These are phyloP conservation scores for Colletotrichum siamense DNA, from an alignment of 2,329 filamentous ascomycete genomes.

Conservation along the genomic window DNA sequence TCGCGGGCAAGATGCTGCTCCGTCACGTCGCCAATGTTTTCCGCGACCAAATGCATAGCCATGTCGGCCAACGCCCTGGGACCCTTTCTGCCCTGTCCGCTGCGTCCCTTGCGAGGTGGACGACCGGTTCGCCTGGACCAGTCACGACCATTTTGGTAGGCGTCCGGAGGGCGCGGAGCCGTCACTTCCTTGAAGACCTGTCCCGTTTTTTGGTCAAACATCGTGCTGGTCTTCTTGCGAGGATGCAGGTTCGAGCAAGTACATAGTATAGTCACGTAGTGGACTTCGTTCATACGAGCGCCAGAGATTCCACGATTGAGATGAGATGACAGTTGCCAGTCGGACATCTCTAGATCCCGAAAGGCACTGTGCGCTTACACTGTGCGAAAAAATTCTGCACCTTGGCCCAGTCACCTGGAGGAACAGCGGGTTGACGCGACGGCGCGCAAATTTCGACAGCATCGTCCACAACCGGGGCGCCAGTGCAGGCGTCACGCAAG, in stretches of 20 bases:
- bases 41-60: constrained; percentile 39
- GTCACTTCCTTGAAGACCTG: constrained; percentile 44
- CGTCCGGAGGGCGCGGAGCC: constrained; percentile 30
- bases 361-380: not conserved
- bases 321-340: not conserved
- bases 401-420: not conserved
- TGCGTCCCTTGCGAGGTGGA: constrained; percentile 27
- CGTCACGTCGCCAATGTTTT: constrained; percentile 40
- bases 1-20: constrained; percentile 34
- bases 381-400: not conserved
- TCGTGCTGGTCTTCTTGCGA: constrained; percentile 10
- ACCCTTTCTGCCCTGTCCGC: constrained; percentile 30
- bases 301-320: not conserved
- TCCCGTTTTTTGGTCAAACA: constrained; percentile 38
- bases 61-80: constrained; percentile 44
- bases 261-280: not conserved
- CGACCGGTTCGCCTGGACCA: constrained; percentile 39
- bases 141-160: constrained; percentile 29
- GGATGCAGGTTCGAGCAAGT: not conserved
- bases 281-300: not conserved
- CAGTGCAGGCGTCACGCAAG: not conserved
- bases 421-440: not conserved
- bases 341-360: not conserved
- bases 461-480: not conserved
- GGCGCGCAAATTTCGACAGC: not conserved